Evolutionary conservation across 2,329 filamentous ascomycete genomes (phyloP), one percentile per base, ranked within the genome.

Genomic region (Ophiostoma piceae): DNA sequence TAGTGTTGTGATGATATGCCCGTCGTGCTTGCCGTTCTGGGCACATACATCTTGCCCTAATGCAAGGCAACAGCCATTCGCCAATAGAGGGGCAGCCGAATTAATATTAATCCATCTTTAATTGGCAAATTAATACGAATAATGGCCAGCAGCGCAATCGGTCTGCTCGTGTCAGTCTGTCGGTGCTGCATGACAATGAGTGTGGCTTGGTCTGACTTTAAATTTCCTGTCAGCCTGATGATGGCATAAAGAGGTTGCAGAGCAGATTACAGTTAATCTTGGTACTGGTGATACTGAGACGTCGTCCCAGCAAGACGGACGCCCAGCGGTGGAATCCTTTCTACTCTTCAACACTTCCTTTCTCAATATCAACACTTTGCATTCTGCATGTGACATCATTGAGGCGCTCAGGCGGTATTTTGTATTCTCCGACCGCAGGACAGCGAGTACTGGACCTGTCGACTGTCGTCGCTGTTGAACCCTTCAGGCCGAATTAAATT

Each of bases 1-100:
- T 41, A 9, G 3, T 32, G 14, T 16, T 32, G 11, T 3, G 14
- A 1, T 65, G 35, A 19, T n/a, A 19, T 65, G 62, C 35, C 22
- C 35, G 62, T n/a, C 62, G 62, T 57, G 39, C 51, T 26, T 57
- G n/a, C 51, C 51, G n/a, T 57, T 57, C 51, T 57, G 51, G 51
- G 51, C 51, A 57, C 22, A 39, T 66, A 29, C 22, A 39, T 66
- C 65, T 66, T 66, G 67, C 72, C 72, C 69, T 73, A 73, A 71
- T 72, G 71, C 69, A 71, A 73, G 70, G 68, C 67, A 68, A 32
- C 69, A 67, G 69, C 68, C 70, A 73, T 73, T 73, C 72, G 69
- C 69, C 69, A 72, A 73, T 73, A 68, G 54, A 54, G 65, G 51
- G 67, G 26, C 43, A 43, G 57, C 54, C 16, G 26, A 22, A 29